A percentile compares a stretch with the other conserved stretches of the same genome.
phyloP scores from a whole-genome alignment of 352 stramenopile species.

The Phytophthora pini region DNA sequence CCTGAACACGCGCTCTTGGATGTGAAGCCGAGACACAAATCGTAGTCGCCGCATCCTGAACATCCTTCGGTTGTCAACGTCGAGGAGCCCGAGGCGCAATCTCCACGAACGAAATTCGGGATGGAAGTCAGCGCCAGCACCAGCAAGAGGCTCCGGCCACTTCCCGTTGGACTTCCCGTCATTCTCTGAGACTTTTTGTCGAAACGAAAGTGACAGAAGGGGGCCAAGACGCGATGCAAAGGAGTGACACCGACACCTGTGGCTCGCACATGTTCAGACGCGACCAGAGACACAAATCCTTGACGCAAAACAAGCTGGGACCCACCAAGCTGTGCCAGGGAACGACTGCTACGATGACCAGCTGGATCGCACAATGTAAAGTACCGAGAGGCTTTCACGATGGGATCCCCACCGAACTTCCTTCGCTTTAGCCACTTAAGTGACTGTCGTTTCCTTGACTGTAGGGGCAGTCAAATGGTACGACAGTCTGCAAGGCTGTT shows the following conservation, averaged over 20 bases:
- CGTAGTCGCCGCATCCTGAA: conserved; percentile 29
- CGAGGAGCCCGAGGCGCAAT: conserved; percentile 27
- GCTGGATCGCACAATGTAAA: conserved; percentile 25
- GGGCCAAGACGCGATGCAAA: conserved; percentile 15
- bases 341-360: conserved; percentile 22
- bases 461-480: too few species aligned
- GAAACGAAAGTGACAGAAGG: conserved; percentile 1
- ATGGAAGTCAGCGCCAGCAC: conserved; percentile 6
- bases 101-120: conserved; percentile 12
- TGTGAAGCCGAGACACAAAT: conserved; percentile 36
- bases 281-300: conserved; percentile 24
- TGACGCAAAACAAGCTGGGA: conserved; percentile 31
- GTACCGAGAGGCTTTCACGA: conserved; percentile 6
- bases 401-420: conserved; percentile 5
- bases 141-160: conserved; percentile 8
- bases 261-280: background rate
- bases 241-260: conserved; percentile 14
- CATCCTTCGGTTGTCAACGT: conserved; percentile 36
- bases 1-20: conserved; percentile 28
- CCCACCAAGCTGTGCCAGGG: conserved; percentile 15
- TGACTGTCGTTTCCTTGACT: background rate
- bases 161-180: background rate
- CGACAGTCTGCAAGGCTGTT: too few species aligned
- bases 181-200: conserved; percentile 24
- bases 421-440: background rate